Base-by-base conservation (phyloP, 345 rosid genomes). In the Eucalyptus tenuipes region DNA sequence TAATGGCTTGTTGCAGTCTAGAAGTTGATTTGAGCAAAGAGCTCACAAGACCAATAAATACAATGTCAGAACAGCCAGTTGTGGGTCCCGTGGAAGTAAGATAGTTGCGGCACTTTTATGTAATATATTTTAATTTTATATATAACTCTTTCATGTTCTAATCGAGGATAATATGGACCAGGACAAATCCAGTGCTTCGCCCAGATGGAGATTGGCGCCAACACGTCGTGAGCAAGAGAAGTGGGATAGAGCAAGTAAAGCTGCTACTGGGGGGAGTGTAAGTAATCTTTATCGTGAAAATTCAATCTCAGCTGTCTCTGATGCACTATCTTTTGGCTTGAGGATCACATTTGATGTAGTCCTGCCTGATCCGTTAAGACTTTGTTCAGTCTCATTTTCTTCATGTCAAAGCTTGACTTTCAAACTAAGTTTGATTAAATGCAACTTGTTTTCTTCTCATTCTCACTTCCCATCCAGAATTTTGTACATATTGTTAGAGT, bases 221-320 rank as follows among this genome's bases (percentile, higher is more conserved):
- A 96, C 98, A 18, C 96, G 95, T 27, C 97, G 96, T 15, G 99
- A 97, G 91, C 98, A 95, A 90, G 96, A 95, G 31, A 97, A 96
- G 91, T 97, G 99, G 99, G 99, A 96, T 89, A 95, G 87, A 95
- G 98, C 98, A 31, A 89, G 93, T n/a, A 96, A 95, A 92, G 99
- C 97, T 90, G 91, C 99, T 87, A 96, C 96, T 79, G 95, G 95
- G 79, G 98, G 99, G 89, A 96, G 94, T 91, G 99, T 96, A 93
- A 92, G 95, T 93, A 88, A 61, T 88, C 37, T 86, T 7, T 61
- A 88, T 85, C 4, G 22, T 85, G 33, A 85, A 85, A 85, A 45
- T n/a, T n/a, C 42, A 49, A 48, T 85, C 57, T 48, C 57, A 49
- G 25, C 55, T 15, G 42, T 48, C 55, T 75, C 47, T 37, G 82